Evolutionary conservation across 768 basidiomycete species (phyloP).

Genomic region (Sistotremastrum suecicum): DNA sequence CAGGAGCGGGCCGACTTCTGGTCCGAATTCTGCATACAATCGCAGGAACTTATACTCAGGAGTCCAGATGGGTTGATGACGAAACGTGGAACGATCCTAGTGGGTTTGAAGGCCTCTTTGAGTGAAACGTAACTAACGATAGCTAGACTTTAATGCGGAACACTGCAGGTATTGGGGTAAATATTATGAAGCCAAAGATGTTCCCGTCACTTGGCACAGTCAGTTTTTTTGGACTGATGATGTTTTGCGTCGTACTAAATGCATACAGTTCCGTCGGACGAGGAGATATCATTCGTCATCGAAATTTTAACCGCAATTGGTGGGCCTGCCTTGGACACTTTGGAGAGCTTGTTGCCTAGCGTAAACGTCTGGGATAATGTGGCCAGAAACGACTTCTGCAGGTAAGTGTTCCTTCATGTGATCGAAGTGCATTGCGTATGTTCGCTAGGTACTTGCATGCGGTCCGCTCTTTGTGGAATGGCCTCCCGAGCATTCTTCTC

Average conservation of each 20-base stretch:
- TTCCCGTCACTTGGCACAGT: conserved; percentile 85
- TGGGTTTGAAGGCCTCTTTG: conserved; percentile 19
- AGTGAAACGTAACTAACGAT: background rate
- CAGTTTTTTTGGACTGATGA: conserved; percentile 8
- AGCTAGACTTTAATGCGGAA: conserved; percentile 42
- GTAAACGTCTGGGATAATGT: conserved; percentile 48
- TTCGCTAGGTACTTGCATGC: conserved; percentile 47
- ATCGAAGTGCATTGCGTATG: background rate
- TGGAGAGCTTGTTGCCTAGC: conserved; percentile 47
- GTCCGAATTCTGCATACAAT: conserved; percentile 63
- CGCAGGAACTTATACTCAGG: conserved; percentile 60
- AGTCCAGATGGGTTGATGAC: conserved; percentile 68
- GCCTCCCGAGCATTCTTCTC: conserved; percentile 56
- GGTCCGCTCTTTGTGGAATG: conserved; percentile 63
- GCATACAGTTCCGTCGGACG: conserved; percentile 37
- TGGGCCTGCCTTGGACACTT: conserved; percentile 46
- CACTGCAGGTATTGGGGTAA: conserved; percentile 70
- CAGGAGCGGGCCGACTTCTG: conserved; percentile 62
- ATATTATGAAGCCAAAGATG: conserved; percentile 62
- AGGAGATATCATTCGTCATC: conserved; percentile 69
- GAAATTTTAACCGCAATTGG: conserved; percentile 62
- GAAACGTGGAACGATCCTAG: conserved; percentile 69
- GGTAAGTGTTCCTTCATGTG: conserved; percentile 26
- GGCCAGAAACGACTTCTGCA: conserved; percentile 72
- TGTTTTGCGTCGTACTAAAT: background rate